Evolutionary conservation across 768 basidiomycete genomes (phyloP).

Genomic region (Rossbeevera mucosa): DNA sequence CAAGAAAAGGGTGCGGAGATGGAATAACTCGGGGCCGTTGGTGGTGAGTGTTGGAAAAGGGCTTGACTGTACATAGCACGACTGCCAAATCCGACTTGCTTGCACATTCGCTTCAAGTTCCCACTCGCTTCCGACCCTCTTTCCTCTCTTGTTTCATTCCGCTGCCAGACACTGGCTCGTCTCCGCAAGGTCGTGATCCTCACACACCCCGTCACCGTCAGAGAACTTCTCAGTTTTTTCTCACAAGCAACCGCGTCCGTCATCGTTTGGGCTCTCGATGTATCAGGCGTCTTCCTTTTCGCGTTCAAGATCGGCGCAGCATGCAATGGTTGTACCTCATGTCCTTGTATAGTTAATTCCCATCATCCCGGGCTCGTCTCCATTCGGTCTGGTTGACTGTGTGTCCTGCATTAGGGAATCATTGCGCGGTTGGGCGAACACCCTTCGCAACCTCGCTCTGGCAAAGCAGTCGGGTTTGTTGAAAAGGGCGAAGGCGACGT

Average conservation of each 20-base stretch:
- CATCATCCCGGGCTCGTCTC: too few relatives aligned
- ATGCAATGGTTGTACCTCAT: slow-evolving; percentile 83
- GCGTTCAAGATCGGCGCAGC: slow-evolving; percentile 84
- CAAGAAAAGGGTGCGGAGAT: too few relatives aligned
- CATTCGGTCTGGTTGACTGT: not conserved
- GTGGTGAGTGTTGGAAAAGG: too few relatives aligned
- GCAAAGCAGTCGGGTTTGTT: slow-evolving; percentile 91
- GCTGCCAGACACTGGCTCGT: slow-evolving; percentile 45
- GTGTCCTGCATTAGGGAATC: slow-evolving; percentile 83
- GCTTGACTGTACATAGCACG: too few relatives aligned
- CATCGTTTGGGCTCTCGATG: slow-evolving; percentile 70
- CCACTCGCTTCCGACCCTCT: too few relatives aligned
- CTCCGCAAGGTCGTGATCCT: slow-evolving; percentile 74
- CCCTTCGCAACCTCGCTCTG: slow-evolving; percentile 75
- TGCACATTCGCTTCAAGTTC: too few relatives aligned
- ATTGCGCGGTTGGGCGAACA: slow-evolving; percentile 80
- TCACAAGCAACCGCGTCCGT: slow-evolving; percentile 61
- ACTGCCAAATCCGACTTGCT: too few relatives aligned
- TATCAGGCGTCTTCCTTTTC: slow-evolving; percentile 72
- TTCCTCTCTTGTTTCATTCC: slow-evolving; percentile 29
- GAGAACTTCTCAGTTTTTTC: slow-evolving; percentile 93
- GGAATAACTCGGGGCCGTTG: too few relatives aligned
- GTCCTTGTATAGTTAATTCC: slow-evolving; percentile 66
- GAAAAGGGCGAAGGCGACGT: slow-evolving; percentile 93
- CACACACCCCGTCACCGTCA: slow-evolving; percentile 86